Evolutionary conservation across 805 yeast species (phyloP), one percentile per base, ranked within the genome.

Genomic region (Yamadazyma sp.): DNA sequence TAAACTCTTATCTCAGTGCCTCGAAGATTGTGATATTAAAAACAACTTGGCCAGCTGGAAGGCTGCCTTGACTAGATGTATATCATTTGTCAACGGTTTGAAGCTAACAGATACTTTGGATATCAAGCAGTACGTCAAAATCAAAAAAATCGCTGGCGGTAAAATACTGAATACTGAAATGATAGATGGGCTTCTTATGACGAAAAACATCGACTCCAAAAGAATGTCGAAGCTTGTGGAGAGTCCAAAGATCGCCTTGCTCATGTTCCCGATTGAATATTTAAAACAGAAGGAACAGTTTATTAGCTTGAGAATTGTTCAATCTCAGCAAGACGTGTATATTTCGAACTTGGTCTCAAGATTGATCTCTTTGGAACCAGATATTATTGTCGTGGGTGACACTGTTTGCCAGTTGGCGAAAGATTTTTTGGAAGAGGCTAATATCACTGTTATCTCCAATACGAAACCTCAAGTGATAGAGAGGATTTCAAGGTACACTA

Each of bases 201-300:
- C 97, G 0, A 88, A 89, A 47, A 78, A 81, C 12, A 66, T 90
- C 29, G 95, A 96, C 3, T 68, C 85, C 25, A 86, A 82, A 52
- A 57, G 75, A 1, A 95, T 93, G 99, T 77, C 88, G 0, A 58
- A 77, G 5, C 53, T 57, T 16, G 68, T 95, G 6, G 51, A 55
- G 0, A 71, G 76, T 35, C 98, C 99, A 0, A 75, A 80, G 38
- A 84, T 93, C 26, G 78, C 91, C 41, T 67, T 95, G 12, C 71
- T 93, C 5, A 82, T 89, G 70, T 93, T 93, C 52, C 96, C 97
- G 0, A 64, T 93, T 17, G 98, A 90, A 53, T 93, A 88, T 48
- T 69, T 80, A 41, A 79, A 82, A 43, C 80, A 78, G 27, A 87
- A 83, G 37, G 88, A 84, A 47, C 86, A 80, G 44, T 83, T 88